Conservation (phyloP, 2,329 filamentous ascomycete species). For the Ustulina deusta region DNA sequence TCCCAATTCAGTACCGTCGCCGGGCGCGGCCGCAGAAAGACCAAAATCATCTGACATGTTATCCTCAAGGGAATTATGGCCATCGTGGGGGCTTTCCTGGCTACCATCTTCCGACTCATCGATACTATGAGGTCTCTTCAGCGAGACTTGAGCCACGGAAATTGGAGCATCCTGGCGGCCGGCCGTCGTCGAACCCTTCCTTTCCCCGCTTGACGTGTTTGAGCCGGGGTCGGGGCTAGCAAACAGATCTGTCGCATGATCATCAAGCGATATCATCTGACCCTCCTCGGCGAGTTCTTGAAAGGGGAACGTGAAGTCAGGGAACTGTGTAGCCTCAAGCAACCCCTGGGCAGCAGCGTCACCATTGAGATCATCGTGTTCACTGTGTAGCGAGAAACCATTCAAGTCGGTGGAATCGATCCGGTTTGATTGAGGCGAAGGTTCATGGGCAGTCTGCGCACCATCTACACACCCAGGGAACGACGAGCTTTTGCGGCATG, state of each 20-base stretch:
- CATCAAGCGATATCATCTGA: slow-evolving; percentile 57
- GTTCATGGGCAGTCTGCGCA: slow-evolving; percentile 50
- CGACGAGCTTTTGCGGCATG: slow-evolving; percentile 51
- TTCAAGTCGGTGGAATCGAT: slow-evolving; percentile 53
- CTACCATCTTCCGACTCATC: slow-evolving; percentile 62
- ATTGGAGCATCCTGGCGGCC: slow-evolving; percentile 53
- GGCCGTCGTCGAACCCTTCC: slow-evolving; percentile 54
- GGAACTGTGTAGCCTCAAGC: slow-evolving; percentile 63
- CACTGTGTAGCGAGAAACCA: slow-evolving; percentile 54
- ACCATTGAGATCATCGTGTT: slow-evolving; percentile 51
- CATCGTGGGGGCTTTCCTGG: slow-evolving; percentile 58
- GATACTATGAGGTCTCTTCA: slow-evolving; percentile 44
- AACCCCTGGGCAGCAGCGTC: slow-evolving; percentile 52
- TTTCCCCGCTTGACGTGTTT: slow-evolving; percentile 54
- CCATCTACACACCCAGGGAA: slow-evolving; percentile 54
- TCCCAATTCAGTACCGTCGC: slow-evolving; percentile 66
- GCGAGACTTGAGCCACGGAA: slow-evolving; percentile 42
- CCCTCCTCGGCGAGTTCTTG: slow-evolving; percentile 57
- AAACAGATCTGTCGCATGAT: slow-evolving; percentile 52
- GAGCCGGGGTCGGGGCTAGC: slow-evolving; percentile 48
- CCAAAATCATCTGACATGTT: slow-evolving; percentile 70
- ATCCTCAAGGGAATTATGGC: slow-evolving; percentile 64
- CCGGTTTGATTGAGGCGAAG: slow-evolving; percentile 49
- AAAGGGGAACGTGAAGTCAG: slow-evolving; percentile 66
- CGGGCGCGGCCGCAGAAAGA: slow-evolving; percentile 58